phyloP scores from a whole-genome alignment of 768 basidiomycete genomes.

The Gloeostereum incarnatum region DNA sequence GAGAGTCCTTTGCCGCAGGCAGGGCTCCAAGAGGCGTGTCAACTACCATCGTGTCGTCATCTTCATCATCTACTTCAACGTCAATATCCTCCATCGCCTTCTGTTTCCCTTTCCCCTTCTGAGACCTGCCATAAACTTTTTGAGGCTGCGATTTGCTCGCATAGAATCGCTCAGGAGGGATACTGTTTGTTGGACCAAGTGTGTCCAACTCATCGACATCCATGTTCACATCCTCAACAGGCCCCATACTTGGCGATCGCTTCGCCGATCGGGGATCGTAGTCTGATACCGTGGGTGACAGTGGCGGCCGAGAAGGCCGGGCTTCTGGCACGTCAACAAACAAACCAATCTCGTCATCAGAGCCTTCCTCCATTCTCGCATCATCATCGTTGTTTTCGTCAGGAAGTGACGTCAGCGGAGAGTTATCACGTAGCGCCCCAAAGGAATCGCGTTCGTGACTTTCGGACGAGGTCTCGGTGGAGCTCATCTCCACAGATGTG shows the following conservation, averaged over 20 bases:
- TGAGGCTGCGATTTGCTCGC: no score
- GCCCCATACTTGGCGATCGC: constrained; percentile 6
- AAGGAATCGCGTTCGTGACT: neutral
- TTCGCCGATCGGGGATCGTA: neutral
- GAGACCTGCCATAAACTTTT: neutral
- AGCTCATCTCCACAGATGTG: neutral
- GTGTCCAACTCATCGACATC: neutral
- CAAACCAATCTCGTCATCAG: no score
- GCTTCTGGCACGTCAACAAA: no score
- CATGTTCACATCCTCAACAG: constrained; percentile 1
- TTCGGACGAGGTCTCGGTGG: neutral
- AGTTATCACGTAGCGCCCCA: neutral
- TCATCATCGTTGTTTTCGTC: constrained; percentile 1
- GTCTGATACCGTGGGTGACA: neutral
- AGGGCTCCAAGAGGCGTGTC: neutral
- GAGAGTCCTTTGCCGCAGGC: neutral
- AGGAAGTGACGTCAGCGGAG: neutral
- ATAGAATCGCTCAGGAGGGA: no score
- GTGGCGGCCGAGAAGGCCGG: no score
- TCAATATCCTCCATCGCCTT: neutral
- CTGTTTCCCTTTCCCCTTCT: neutral
- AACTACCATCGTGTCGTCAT: neutral
- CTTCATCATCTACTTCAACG: neutral
- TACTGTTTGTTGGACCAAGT: no score
- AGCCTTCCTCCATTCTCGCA: neutral